phyloP scores from a whole-genome alignment of 1,139 yeast species.

The Yamadazyma blattariae region DNA sequence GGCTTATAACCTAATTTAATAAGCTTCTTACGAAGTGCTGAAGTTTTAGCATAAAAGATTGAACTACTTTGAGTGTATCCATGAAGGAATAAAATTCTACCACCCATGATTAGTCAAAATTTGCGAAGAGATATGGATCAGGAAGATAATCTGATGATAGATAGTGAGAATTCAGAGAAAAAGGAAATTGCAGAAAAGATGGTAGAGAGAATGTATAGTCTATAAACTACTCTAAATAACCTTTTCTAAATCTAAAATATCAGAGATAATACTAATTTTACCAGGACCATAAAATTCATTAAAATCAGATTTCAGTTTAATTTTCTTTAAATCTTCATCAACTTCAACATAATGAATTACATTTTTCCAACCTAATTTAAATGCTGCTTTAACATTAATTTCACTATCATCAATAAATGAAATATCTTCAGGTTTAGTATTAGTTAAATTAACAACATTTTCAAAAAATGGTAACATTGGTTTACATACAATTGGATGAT shows the following conservation, averaged over 20 bases:
- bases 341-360: slow-evolving; percentile 60
- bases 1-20: slow-evolving; percentile 51
- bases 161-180: no score
- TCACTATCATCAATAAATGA: slow-evolving; percentile 85
- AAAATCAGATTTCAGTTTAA: slow-evolving; percentile 29
- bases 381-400: slow-evolving; percentile 58
- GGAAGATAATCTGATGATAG: no score
- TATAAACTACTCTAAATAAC: slow-evolving; percentile 2
- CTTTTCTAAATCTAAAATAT: slow-evolving; percentile 24
- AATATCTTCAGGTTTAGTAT: slow-evolving; percentile 37
- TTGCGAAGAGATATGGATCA: no score
- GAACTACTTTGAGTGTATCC: slow-evolving; percentile 45
- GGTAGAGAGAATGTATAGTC: no score
- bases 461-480: slow-evolving; percentile 61
- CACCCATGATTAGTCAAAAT: slow-evolving; percentile 12
- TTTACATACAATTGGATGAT: slow-evolving; percentile 72
- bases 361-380: slow-evolving; percentile 47
- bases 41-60: slow-evolving; percentile 45
- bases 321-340: slow-evolving; percentile 36
- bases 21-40: slow-evolving; percentile 41
- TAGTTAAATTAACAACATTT: slow-evolving; percentile 61
- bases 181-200: no score
- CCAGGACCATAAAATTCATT: slow-evolving; percentile 34
- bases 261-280: slow-evolving; percentile 32
- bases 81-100: slow-evolving; percentile 39